Base-by-base conservation (phyloP, 177 flowering plant genomes). In the Tripterygium wilfordii region DNA sequence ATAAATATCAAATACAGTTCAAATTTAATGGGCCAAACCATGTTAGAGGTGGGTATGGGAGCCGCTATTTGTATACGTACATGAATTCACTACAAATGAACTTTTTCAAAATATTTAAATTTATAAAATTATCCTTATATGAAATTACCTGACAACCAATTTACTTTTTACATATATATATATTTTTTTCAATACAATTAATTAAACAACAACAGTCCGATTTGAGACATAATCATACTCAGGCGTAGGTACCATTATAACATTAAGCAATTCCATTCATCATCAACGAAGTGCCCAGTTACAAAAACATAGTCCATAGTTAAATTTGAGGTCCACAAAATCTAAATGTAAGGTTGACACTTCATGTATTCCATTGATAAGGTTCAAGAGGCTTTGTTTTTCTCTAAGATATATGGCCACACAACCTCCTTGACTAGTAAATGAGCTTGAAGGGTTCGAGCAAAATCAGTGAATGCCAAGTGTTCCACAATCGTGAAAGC, bases 401-500 rank as follows among this genome's bases (percentile, higher is more conserved):
- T 82, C 85, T 51, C 68, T 73, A 21, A 61, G 57, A 58, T 80
- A 86, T 25, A 80, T 59, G 2, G 66, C 65, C 37, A 80, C 60
- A 63, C 80, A 71, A 54, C 84, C 88, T 14, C 56, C 69, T 58
- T 84, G 78, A 20, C 86, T 65, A 8, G 79, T 65, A 71, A 83
- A 25, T 72, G 79, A 19, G 95, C 92, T 44, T 82, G 88, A 53
- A 86, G 90, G 54, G 67, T 63, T 23, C 60, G 70, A 3, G 73
- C 82, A 68, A 82, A 86, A 40, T 70, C 54, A 23, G 72, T 35
- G 43, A 89, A 89, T 26, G 76, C 90, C 14, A 71, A 56, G 23
- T 83, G 82, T 47, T 85, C 88, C 30, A 82, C 92, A 58, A 89
- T 83, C 53, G 74, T 24, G 89, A 92, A 56, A 82, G 83, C 15